Percentiles rank a stretch among this genome's conserved stretches.
Conservation (phyloP, 768 basidiomycete genomes). For the Cubamyces lactineus region DNA sequence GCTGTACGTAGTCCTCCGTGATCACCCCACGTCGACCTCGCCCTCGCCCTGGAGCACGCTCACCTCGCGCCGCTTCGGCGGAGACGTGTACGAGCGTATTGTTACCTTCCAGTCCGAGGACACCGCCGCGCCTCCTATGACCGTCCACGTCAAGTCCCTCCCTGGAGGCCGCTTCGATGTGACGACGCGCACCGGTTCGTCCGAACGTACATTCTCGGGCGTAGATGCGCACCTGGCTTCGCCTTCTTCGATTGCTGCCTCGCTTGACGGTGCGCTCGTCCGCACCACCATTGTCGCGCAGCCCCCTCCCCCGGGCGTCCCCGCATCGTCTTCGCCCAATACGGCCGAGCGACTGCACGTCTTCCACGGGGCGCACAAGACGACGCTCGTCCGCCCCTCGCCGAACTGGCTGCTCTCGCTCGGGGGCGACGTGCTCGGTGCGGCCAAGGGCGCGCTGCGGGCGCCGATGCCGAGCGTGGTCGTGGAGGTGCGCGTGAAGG, state of each 20-base stretch:
- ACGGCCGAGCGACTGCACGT: constrained; percentile 79
- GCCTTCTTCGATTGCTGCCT: constrained; percentile 55
- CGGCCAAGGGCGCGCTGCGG: constrained; percentile 65
- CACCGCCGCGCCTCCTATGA: constrained; percentile 39
- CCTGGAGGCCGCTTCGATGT: constrained; percentile 46
- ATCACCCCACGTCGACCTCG: constrained; percentile 43
- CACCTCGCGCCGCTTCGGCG: constrained; percentile 76
- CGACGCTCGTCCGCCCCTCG: constrained; percentile 60
- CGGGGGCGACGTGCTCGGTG: constrained; percentile 57
- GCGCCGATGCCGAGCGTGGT: constrained; percentile 95
- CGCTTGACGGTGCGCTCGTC: constrained; percentile 51
- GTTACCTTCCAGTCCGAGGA: constrained; percentile 66
- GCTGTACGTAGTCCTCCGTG: constrained; percentile 72
- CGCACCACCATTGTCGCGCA: constrained; percentile 80
- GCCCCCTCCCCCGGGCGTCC: constrained; percentile 52
- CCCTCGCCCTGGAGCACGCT: constrained; percentile 73
- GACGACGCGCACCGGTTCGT: constrained; percentile 43
- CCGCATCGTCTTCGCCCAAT: constrained; percentile 55
- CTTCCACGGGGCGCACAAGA: constrained; percentile 66
- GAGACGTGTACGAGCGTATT: constrained; percentile 64
- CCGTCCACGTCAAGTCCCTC: constrained; percentile 42
- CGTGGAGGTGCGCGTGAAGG: constrained; percentile 80
- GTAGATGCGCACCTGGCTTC: constrained; percentile 61
- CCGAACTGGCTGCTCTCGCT: constrained; percentile 73
- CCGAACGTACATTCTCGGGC: constrained; percentile 45